These are phyloP conservation scores for Mytilinidion resinicola DNA, from an alignment of 495 filamentous ascomycete species.

Conservation along the genomic window DNA sequence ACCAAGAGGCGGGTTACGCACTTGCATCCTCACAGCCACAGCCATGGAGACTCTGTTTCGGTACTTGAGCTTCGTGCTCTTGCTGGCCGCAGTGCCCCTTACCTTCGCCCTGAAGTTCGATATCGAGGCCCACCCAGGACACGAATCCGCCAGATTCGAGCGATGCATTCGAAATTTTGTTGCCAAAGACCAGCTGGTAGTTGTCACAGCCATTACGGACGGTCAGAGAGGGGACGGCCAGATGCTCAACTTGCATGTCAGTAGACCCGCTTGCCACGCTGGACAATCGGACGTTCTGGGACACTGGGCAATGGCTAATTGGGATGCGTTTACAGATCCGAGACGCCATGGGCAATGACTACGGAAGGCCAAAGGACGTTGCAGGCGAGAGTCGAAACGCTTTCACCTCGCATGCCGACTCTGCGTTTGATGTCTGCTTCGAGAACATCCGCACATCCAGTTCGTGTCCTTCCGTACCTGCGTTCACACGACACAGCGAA, in stretches of 20 bases:
- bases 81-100: slow-evolving; percentile 44
- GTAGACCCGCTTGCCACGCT: slow-evolving; percentile 32
- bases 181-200: slow-evolving; percentile 85
- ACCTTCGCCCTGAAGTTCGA: slow-evolving; percentile 88
- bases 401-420: slow-evolving; percentile 91
- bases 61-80: slow-evolving; percentile 15
- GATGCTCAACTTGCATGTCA: slow-evolving; percentile 89
- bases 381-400: slow-evolving; percentile 87
- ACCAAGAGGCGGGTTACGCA: not conserved
- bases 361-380: slow-evolving; percentile 83
- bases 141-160: slow-evolving; percentile 54
- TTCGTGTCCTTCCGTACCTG: slow-evolving; percentile 38
- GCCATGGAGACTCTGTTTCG: slow-evolving; percentile 24
- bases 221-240: slow-evolving; percentile 88
- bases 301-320: slow-evolving; percentile 6
- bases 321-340: slow-evolving; percentile 59
- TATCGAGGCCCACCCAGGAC: slow-evolving; percentile 59
- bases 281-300: not conserved
- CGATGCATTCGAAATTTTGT: slow-evolving; percentile 98
- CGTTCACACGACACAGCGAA: not conserved
- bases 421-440: slow-evolving; percentile 95
- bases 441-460: slow-evolving; percentile 72
- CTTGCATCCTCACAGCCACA: not conserved
- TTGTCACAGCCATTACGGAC: slow-evolving; percentile 86
- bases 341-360: slow-evolving; percentile 92